These are phyloP conservation scores for Cylindrotheca closterium DNA, from an alignment of 108 stramenopile genomes.

Conservation along the genomic window DNA sequence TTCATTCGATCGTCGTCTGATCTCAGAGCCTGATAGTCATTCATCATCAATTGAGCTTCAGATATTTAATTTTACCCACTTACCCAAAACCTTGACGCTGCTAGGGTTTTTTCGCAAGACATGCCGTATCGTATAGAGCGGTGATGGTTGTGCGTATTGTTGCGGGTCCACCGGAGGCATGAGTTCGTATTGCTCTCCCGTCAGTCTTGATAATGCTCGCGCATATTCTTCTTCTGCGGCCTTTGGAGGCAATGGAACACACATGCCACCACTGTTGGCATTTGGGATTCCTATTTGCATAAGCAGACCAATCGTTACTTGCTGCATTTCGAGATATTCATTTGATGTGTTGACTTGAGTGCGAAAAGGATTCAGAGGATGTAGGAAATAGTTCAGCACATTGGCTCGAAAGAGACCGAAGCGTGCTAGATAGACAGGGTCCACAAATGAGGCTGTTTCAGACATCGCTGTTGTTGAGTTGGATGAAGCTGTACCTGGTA, in stretches of 20 bases:
- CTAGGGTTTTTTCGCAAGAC: conserved; percentile 59
- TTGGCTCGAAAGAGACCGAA: conserved; percentile 74
- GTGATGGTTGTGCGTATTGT: conserved; percentile 58
- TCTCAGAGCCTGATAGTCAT: too few relatives aligned
- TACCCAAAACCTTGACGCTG: conserved; percentile 62
- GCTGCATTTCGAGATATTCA: conserved; percentile 83
- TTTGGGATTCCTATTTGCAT: conserved; percentile 60
- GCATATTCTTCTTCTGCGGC: conserved; percentile 82
- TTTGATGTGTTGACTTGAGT: conserved; percentile 74
- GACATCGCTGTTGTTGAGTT: too few relatives aligned
- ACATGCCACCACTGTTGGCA: conserved; percentile 31
- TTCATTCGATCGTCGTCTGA: too few relatives aligned
- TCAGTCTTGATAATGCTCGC: conserved; percentile 43
- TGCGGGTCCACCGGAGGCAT: conserved; percentile 55
- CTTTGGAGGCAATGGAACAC: conserved; percentile 57
- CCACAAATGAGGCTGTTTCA: conserved; percentile 88
- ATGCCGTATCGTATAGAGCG: conserved; percentile 80
- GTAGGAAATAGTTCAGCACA: conserved; percentile 83
- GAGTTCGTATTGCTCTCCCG: conserved; percentile 86
- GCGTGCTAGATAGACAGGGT: conserved; percentile 81
- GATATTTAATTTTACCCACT: too few relatives aligned
- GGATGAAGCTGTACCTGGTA: too few relatives aligned
- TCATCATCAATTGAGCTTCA: too few relatives aligned
- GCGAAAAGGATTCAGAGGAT: conserved; percentile 87
- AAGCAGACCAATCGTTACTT: conserved; percentile 67